Conservation (phyloP, 352 stramenopile species). For the Phytophthora niederhauseri region DNA sequence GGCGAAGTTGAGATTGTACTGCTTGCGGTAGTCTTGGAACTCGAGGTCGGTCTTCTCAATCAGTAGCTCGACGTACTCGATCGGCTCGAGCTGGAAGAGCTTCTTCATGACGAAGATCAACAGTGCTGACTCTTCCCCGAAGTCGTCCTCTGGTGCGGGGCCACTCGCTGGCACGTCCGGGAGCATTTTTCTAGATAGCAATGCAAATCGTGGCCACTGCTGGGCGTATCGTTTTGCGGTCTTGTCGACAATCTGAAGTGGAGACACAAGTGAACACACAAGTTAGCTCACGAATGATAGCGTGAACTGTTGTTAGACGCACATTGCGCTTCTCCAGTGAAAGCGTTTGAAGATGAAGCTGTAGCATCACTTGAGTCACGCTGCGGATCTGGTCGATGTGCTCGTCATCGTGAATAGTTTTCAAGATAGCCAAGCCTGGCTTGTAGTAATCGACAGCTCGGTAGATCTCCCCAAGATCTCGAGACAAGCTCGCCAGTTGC, state of each 20-base stretch:
- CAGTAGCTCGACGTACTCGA: conserved; percentile 52
- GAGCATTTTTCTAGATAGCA: conserved; percentile 10
- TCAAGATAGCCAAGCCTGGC: conserved; percentile 40
- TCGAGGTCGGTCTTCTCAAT: conserved; percentile 49
- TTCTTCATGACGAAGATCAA: conserved; percentile 47
- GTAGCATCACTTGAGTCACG: conserved; percentile 49
- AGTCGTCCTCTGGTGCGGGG: conserved; percentile 11
- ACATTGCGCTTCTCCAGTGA: conserved; percentile 43
- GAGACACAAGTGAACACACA: conserved; percentile 1
- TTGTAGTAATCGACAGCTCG: conserved; percentile 64
- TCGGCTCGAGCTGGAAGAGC: conserved; percentile 46
- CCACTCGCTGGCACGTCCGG: conserved; percentile 2
- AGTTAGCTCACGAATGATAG: conserved; percentile 12
- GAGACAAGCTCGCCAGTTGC: conserved; percentile 51
- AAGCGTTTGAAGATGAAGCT: conserved; percentile 45
- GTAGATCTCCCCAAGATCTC: conserved; percentile 51
- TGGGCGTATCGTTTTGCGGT: conserved; percentile 39
- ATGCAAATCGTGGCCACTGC: conserved; percentile 29
- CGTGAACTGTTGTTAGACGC: conserved; percentile 10
- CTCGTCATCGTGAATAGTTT: conserved; percentile 31
- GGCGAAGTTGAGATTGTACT: conserved; percentile 46
- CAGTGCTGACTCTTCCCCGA: conserved; percentile 28
- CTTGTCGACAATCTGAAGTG: conserved; percentile 47
- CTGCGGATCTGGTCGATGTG: conserved; percentile 38
- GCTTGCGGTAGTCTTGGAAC: conserved; percentile 43